Percentiles rank a stretch among this genome's conserved stretches.
phyloP scores from a whole-genome alignment of 768 basidiomycete species.

The Pholiota conissans region DNA sequence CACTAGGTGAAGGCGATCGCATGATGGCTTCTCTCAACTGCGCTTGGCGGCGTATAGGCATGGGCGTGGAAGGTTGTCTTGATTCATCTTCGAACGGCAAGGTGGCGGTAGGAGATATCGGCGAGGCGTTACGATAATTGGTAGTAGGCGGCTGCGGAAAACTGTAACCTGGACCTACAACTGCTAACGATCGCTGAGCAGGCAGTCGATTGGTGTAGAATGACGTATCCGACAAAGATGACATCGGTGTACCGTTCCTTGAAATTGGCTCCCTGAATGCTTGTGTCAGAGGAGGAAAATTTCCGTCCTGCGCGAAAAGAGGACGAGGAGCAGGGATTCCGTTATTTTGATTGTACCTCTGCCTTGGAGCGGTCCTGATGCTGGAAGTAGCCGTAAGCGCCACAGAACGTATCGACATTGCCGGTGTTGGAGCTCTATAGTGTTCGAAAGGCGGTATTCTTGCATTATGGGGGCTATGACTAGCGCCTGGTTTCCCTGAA shows the following conservation, averaged over 20 bases:
- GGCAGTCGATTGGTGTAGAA: slow-evolving; percentile 6
- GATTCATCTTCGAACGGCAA: not conserved
- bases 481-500: not conserved
- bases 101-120: not conserved
- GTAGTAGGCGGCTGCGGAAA: slow-evolving; percentile 15
- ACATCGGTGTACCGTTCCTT: slow-evolving; percentile 18
- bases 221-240: slow-evolving; percentile 8
- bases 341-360: slow-evolving; percentile 16
- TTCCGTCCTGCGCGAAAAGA: slow-evolving; percentile 7
- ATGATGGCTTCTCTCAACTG: not conserved
- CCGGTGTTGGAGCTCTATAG: not conserved
- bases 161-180: slow-evolving; percentile 7
- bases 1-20: not conserved
- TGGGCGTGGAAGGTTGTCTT: not conserved
- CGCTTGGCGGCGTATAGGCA: not conserved
- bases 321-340: slow-evolving; percentile 16
- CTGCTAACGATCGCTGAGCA: slow-evolving; percentile 3
- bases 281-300: slow-evolving; percentile 5
- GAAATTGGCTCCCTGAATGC: slow-evolving; percentile 11
- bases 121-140: not conserved
- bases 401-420: slow-evolving; percentile 18
- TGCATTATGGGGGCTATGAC: not conserved
- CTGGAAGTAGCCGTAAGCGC: slow-evolving; percentile 15
- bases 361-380: slow-evolving; percentile 15
- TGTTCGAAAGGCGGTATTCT: slow-evolving; percentile 2